Percentiles rank a stretch among this genome's conserved stretches.
Evolutionary conservation across 2,329 filamentous ascomycete genomes (phyloP).

Genomic region (Cercospora sojina): DNA sequence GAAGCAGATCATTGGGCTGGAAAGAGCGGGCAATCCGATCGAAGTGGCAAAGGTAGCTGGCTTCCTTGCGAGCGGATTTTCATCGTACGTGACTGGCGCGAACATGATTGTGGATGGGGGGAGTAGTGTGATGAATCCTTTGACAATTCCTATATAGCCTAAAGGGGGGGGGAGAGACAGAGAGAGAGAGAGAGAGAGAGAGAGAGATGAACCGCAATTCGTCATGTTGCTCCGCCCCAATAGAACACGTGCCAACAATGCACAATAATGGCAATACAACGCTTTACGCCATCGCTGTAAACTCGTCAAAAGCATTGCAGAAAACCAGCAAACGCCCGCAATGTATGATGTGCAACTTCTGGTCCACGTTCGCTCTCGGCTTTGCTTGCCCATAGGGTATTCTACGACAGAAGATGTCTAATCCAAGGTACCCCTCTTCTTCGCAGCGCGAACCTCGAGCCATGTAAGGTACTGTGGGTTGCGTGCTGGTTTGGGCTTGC

Average conservation of each 20-base stretch:
- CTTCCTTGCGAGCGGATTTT: conserved; percentile 63
- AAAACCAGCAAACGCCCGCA: neutral
- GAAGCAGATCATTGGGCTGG: conserved; percentile 56
- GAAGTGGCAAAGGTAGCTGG: conserved; percentile 62
- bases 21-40: conserved; percentile 56
- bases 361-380: neutral
- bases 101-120: conserved; percentile 65
- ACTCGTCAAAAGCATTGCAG: neutral
- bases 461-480: conserved; percentile 5
- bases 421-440: neutral
- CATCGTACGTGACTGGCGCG: conserved; percentile 61
- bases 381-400: neutral
- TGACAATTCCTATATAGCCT: conserved; percentile 36
- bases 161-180: no score
- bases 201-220: no score
- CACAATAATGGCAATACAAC: neutral
- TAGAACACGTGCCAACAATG: neutral
- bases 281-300: neutral
- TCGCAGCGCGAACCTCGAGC: neutral
- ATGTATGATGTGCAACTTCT: neutral
- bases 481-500: conserved; percentile 91
- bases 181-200: no score
- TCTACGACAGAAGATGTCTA: neutral
- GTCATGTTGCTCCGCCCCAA: neutral
- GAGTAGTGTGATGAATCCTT: conserved; percentile 42